Base-by-base conservation (phyloP, 202 grass and related monocot species). In the Panicum hallii region DNA sequence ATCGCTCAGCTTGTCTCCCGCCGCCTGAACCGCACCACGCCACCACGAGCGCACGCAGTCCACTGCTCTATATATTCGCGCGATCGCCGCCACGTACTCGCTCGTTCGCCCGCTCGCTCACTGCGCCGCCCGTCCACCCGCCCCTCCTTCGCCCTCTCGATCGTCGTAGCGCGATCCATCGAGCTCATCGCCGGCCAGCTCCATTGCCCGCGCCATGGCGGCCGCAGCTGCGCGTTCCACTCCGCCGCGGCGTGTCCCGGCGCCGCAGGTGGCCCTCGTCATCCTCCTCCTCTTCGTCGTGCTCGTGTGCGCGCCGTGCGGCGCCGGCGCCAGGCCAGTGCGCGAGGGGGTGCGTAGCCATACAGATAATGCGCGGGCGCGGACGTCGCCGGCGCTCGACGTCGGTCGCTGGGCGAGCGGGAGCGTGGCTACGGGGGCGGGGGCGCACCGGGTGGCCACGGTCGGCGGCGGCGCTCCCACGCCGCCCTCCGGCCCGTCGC, bases 401-500 rank as follows among this genome's bases (percentile, higher is more conserved):
- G 74, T 34, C 63, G 58, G 7, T 9, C 74, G 14, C 70, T 58
- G 5, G 19, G 67, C 38, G 12, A 80, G 66, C 7, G 34, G 53
- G 10, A 49, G 60, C 60, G 44, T 6, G 41, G 42, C 43, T 15
- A 36, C 77, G 26, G 26, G 26, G 4, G 19, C 13, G 50, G 5
- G 0, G 5, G 11, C 22, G 16, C 61, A 9, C 63, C 32, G 48
- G 20, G 19, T 5, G 34, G 5, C 75, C 55, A 28, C 30, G 30
- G 11, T 50, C 30, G 60, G 11, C 57, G 6, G 46, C 61, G 11
- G 17, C 40, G 34, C 20, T 32, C 67, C 50, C 7, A 5, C 48
- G 15, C 79, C 88, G 57, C 88, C 83, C 58, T 90, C 88, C 15
- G 83, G 57, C 17, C 88, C 83, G 42, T 90, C 88, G 9, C 48